Evolutionary conservation across 805 yeast species (phyloP).

Genomic region (Kuraishia ogatae): DNA sequence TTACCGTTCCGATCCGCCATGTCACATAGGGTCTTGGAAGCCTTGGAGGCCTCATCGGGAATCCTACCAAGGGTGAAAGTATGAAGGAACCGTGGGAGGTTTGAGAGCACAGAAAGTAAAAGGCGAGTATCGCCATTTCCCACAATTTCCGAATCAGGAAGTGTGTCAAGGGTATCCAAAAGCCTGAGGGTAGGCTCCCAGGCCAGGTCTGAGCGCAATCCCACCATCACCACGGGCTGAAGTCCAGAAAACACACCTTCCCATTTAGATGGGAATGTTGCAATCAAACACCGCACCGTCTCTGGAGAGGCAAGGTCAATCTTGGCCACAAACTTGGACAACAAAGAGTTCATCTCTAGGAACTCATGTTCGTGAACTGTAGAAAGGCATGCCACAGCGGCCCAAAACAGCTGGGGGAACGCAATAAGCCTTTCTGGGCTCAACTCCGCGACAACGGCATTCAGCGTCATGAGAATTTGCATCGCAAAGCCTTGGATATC

Average conservation of each 20-base stretch:
- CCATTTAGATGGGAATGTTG: constrained; percentile 93
- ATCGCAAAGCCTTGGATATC: constrained; percentile 96
- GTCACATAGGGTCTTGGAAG: constrained; percentile 47
- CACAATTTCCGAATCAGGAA: constrained; percentile 68
- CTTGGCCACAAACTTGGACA: constrained; percentile 76
- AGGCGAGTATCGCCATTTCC: constrained; percentile 65
- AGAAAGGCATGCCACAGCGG: constrained; percentile 81
- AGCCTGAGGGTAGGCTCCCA: constrained; percentile 71
- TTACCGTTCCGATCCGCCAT: constrained; percentile 53
- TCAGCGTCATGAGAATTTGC: constrained; percentile 94
- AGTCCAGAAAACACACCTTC: constrained; percentile 89
- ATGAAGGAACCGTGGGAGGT: constrained; percentile 78
- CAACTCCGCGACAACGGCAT: constrained; percentile 83
- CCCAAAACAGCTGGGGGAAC: constrained; percentile 94
- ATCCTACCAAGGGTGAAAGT: constrained; percentile 56
- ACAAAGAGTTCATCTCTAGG: constrained; percentile 74
- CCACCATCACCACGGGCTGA: constrained; percentile 70
- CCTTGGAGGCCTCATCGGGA: constrained; percentile 36
- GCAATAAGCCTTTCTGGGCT: constrained; percentile 71
- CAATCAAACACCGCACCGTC: constrained; percentile 71
- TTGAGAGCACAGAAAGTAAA: constrained; percentile 64
- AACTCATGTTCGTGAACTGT: constrained; percentile 92
- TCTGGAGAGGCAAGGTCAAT: constrained; percentile 82
- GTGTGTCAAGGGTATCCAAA: constrained; percentile 57
- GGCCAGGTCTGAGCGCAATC: constrained; percentile 73